Evolutionary conservation across 345 rosid genomes (phyloP), one percentile per base, ranked within the genome.

Genomic region (Dipteronia dyeriana): DNA sequence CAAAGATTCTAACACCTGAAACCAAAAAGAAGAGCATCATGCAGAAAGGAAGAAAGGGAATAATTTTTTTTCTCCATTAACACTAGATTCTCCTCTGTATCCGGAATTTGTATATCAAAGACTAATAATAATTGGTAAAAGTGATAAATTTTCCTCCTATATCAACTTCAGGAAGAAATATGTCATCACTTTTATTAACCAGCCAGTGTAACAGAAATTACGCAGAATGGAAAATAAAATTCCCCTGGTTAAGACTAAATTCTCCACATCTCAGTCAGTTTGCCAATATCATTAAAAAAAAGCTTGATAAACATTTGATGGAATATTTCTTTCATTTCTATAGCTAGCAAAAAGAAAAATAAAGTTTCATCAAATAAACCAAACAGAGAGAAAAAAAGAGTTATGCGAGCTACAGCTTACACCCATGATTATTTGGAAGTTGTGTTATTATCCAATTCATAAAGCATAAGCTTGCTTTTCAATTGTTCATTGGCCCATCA

Each of bases 1-100:
- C 98, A 84, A 95, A 90, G 83, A 95, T 92, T 88, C 99, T 88
- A 79, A 91, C 88, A 82, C 99, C 98, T 95, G 91, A 82, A 85
- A 89, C 73, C 75, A 82, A 74, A 79, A 69, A 69, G 43, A 75
- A 74, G 13, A 60, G 71, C 76, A 51, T 47, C 61, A 73, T 57
- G 63, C 26, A 57, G 54, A 63, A 16, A 71, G 71, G 25, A 29
- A 51, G 5, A 3, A 31, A 31, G 34, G 5, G 4, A 38, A 66
- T 23, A 17, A 66, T 7, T 29, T 66, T 56, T 67, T 56, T 67
- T 62, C 67, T 74, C 54, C 25, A 73, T 51, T 67, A 59, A 41
- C 29, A 66, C 47, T 38, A 65, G 8, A 38, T 66, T 20, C n/a
- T n/a, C n/a, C 45, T 75, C 63, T 2, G 8, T 38, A 29, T 41